Conservation (phyloP, 257 asterid species). For the Lycium barbarum region DNA sequence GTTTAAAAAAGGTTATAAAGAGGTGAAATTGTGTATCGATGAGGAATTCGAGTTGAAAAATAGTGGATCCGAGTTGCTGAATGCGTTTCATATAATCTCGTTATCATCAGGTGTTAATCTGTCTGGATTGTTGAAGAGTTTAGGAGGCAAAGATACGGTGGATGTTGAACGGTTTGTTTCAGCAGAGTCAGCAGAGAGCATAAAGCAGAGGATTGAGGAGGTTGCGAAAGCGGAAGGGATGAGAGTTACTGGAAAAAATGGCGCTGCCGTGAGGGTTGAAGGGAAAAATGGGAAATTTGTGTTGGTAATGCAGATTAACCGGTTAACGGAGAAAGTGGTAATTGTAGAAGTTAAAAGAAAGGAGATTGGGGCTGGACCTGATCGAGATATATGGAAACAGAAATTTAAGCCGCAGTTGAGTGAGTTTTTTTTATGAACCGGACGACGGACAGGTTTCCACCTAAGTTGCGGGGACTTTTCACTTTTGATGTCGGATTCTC, state of each 20-base stretch:
- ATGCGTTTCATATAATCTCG: slow-evolving; percentile 59
- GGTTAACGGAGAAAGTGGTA: slow-evolving; percentile 67
- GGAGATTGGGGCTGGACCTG: slow-evolving; percentile 38
- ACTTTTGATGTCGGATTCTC: too few relatives aligned
- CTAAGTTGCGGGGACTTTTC: too few relatives aligned
- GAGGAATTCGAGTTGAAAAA: slow-evolving; percentile 51
- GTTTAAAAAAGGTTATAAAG: slow-evolving; percentile 42
- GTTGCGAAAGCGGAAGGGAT: slow-evolving; percentile 48
- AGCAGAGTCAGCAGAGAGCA: slow-evolving; percentile 41
- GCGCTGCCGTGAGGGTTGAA: slow-evolving; percentile 41
- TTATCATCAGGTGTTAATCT: slow-evolving; percentile 57
- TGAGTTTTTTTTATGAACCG: slow-evolving; percentile 44
- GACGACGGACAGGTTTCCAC: slow-evolving; percentile 18
- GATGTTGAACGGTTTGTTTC: slow-evolving; percentile 49
- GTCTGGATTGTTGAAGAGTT: slow-evolving; percentile 48
- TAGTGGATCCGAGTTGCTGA: slow-evolving; percentile 35
- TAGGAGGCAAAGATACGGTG: slow-evolving; percentile 28
- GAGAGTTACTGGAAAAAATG: slow-evolving; percentile 44
- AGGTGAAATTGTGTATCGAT: slow-evolving; percentile 42
- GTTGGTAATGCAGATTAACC: slow-evolving; percentile 51
- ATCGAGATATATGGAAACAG: slow-evolving; percentile 55
- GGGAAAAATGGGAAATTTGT: slow-evolving; percentile 56
- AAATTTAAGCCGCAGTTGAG: slow-evolving; percentile 50
- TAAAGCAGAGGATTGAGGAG: slow-evolving; percentile 45
- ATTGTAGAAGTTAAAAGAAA: slow-evolving; percentile 59